Evolutionary conservation across 1,284 basidiomycete genomes (phyloP), one percentile per base, ranked within the genome.

Genomic region (Takashimella koratensis): DNA sequence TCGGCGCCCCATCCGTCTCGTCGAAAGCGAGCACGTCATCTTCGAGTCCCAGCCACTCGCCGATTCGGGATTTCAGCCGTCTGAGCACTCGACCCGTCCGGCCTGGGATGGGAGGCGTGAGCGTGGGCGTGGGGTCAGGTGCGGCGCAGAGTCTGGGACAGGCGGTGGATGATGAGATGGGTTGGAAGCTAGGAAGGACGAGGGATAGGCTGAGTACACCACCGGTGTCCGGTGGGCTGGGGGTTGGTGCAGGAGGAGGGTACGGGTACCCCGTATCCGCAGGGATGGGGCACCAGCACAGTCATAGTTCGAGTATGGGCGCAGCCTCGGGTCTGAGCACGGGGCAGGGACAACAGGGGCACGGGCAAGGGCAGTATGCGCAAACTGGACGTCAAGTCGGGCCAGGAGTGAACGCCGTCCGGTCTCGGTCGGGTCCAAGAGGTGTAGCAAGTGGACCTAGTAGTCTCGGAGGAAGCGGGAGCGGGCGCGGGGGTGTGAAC

Each of bases 41-140:
- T 16, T 47, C 45, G 6, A 55, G 53, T 0, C 67, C 64, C 1
- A 63, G 57, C 12, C 63, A 66, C 47, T 62, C 56, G 23, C 64
- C 65, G 4, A 61, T 65, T 13, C 6, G 65, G 27, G 60, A 65
- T 51, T 43, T 62, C 27, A 50, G 30, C 6, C 46, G 51, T 8
- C 30, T 50, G 39, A 39, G 10, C 8, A 16, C 30, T 36, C 30
- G 30, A 36, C 16, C 30, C 30, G 30, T 36, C 16, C 30, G 30
- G 16, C 30, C 30, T 36, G 30, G 30, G 8, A 16, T 36, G 16
- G 30, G 30, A 8, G 16, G 8, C 16, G 30, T 8, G 8, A 16
- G 30, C 16, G 30, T 8, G 16, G 16, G 8, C 10, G 30, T 36
- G 16, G 30, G 30, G 16, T 8, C 8, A 8, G 30, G 30, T 16